These are phyloP conservation scores for Coleophoma cylindrospora DNA, from an alignment of 2,329 filamentous ascomycete species.

Conservation along the genomic window DNA sequence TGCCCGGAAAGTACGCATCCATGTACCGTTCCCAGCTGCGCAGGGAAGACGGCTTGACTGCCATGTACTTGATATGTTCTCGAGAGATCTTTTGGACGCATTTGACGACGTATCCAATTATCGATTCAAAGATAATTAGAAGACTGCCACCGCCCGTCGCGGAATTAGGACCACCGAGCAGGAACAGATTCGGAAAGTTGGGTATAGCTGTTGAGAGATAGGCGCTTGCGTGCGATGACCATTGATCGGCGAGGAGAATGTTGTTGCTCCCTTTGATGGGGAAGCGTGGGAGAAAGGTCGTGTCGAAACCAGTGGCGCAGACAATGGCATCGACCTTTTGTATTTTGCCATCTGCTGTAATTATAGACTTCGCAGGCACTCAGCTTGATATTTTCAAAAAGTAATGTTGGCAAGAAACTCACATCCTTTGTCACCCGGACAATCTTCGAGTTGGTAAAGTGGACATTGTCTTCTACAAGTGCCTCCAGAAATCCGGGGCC, in stretches of 20 bases:
- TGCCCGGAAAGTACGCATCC: constrained; percentile 47
- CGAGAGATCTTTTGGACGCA: constrained; percentile 44
- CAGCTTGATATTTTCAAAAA: neutral
- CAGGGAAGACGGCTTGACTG: constrained; percentile 36
- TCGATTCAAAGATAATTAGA: constrained; percentile 60
- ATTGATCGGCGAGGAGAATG: constrained; percentile 3
- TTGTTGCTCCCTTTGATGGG: constrained; percentile 7
- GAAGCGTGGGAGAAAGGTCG: constrained; percentile 11
- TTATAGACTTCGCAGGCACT: constrained; percentile 13
- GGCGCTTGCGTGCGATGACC: constrained; percentile 16
- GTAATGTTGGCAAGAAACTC: neutral
- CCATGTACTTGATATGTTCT: constrained; percentile 39
- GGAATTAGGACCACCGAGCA: constrained; percentile 2
- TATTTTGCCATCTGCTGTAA: constrained; percentile 18
- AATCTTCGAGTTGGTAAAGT: neutral
- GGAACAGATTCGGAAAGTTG: constrained; percentile 3
- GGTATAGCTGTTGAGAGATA: constrained; percentile 1
- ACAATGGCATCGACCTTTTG: constrained; percentile 27
- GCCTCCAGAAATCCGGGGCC: constrained; percentile 27
- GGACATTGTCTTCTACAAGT: constrained; percentile 1
- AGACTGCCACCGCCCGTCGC: constrained; percentile 37
- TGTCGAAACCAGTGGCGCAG: constrained; percentile 23
- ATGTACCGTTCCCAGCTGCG: constrained; percentile 57
- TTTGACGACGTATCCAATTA: constrained; percentile 59
- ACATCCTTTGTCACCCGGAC: neutral